phyloP scores from a whole-genome alignment of 2,329 filamentous ascomycete species.

The Fusarium caatingaense region DNA sequence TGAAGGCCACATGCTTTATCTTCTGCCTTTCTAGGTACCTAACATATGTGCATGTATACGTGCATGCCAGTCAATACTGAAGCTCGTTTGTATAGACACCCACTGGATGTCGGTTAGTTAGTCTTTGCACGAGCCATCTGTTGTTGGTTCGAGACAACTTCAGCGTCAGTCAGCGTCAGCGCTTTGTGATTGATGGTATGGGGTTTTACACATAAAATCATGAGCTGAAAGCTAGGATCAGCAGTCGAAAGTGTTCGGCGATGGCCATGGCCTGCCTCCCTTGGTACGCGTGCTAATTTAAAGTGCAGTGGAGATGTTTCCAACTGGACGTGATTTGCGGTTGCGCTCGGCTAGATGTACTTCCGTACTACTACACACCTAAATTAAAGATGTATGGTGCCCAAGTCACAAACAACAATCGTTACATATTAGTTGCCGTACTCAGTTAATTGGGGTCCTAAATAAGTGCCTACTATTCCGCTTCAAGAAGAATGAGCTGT shows the following conservation, averaged over 20 bases:
- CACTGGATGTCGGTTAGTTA: constrained; percentile 26
- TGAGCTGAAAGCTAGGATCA: constrained; percentile 25
- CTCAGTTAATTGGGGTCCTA: not conserved
- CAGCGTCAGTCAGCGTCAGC: constrained; percentile 42
- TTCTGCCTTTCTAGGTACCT: not conserved
- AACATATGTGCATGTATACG: not conserved
- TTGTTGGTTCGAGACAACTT: constrained; percentile 42
- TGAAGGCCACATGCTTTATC: not conserved
- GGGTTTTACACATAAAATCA: constrained; percentile 24
- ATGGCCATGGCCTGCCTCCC: constrained; percentile 3
- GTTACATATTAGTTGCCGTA: constrained; percentile 2
- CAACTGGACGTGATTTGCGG: constrained; percentile 16
- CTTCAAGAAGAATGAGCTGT: not conserved
- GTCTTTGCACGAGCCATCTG: constrained; percentile 44
- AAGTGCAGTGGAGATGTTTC: constrained; percentile 18
- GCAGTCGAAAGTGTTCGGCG: constrained; percentile 7
- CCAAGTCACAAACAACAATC: not conserved
- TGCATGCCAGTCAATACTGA: constrained; percentile 25
- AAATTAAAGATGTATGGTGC: not conserved
- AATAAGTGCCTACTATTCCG: not conserved
- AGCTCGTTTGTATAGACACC: constrained; percentile 26
- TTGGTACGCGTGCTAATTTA: constrained; percentile 23
- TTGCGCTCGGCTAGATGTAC: constrained; percentile 30
- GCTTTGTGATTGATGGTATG: constrained; percentile 18
- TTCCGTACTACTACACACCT: constrained; percentile 7